Base-by-base conservation (phyloP, 2,329 filamentous ascomycete species). In the Sclerotinia subarctica region DNA sequence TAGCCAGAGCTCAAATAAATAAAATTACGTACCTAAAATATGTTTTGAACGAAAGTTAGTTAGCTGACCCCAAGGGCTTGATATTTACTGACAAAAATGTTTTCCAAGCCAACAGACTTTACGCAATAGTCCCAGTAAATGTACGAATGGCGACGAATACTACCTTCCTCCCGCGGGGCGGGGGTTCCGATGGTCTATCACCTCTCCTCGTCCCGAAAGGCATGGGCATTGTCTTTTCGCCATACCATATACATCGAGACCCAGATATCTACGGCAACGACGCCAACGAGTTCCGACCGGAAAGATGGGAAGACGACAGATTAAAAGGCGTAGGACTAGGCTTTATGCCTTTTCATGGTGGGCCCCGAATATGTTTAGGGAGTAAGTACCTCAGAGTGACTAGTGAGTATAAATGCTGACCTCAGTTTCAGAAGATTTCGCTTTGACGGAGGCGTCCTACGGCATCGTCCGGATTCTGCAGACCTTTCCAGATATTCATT, bases 131-230 rank as follows among this genome's bases (percentile, higher is more conserved):
- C 21, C 83, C 84, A 3, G 72, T 79, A 51, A 87, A 87, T 75
- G 76, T 77, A 13, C 82, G 85, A 64, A 71, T 76, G 35, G 82
- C 84, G 2, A 75, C 78, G 11, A 76, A 77, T 52, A 83, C 86
- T 57, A 76, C 73, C 8, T 69, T 70, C 5, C 68, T 78, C 11
- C 77, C 77, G 2, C 17, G 46, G 3, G 77, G 76, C 6, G 76
- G 77, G 8, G 77, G 76, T 6, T 69, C 68, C 3, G 72, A 74
- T 57, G 70, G 74, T 2, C 65, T 68, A 49, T 63, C 67, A 3
- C 73, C 66, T 1, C n/a, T 68, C 24, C 49, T 68, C 49, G 54
- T 68, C 38, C 24, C 47, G 10, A 19, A 53, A 11, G 51, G 51
- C 3, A 53, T 26, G 24, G 51, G 24, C 26, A 26, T 53, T 29